Evolutionary conservation across 306 rosid genomes (phyloP).

Genomic region (Quercus robur): DNA sequence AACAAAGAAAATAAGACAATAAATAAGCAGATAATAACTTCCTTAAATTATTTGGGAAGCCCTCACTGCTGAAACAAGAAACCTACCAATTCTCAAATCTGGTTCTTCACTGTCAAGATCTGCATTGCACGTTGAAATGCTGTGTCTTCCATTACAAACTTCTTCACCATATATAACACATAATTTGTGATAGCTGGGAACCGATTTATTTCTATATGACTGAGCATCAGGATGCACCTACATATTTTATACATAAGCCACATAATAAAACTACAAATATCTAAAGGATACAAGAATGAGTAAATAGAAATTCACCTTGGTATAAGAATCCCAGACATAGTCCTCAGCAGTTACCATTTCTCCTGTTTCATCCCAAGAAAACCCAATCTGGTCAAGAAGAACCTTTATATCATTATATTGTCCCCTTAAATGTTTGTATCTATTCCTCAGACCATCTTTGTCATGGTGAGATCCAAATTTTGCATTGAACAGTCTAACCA

Average conservation of each 20-base stretch:
- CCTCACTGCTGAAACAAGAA: not conserved
- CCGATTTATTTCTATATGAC: not conserved
- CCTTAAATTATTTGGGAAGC: too few species aligned
- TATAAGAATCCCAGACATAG: not conserved
- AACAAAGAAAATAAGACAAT: too few species aligned
- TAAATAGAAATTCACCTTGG: not conserved
- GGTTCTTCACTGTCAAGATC: conserved; percentile 26
- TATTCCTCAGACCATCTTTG: conserved; percentile 10
- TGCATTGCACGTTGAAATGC: conserved; percentile 14
- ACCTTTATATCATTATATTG: conserved; percentile 17
- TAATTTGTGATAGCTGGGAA: conserved; percentile 21
- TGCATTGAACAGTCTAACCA: conserved; percentile 9
- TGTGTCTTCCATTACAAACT: conserved; percentile 12
- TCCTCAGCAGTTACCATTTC: conserved; percentile 21
- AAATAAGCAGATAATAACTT: too few species aligned
- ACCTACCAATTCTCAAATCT: conserved; percentile 27
- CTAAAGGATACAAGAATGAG: not conserved
- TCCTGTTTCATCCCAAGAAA: conserved; percentile 9
- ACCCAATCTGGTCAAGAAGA: conserved; percentile 11
- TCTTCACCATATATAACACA: conserved; percentile 14
- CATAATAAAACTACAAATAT: not conserved
- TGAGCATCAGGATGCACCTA: conserved; percentile 19
- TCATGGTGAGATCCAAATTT: conserved; percentile 17
- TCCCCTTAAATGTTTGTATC: conserved; percentile 9
- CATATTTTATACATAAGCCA: conserved; percentile 1